Base-by-base conservation (phyloP, 2,329 filamentous ascomycete genomes). In the Penicillium sp. region DNA sequence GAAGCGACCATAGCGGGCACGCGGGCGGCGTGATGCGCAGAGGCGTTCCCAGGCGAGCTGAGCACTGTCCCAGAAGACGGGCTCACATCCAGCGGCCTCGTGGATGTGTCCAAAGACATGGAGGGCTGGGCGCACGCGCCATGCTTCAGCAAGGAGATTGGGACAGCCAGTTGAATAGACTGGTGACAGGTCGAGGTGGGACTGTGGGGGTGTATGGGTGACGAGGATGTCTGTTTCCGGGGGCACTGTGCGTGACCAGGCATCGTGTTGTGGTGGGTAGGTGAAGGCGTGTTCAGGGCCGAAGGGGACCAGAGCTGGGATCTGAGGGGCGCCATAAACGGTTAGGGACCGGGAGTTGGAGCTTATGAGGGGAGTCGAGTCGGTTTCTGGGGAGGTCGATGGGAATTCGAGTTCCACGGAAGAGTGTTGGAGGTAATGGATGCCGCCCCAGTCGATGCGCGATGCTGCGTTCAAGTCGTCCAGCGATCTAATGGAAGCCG, bases 91-190 rank as follows among this genome's bases (percentile, higher is more conserved):
- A 37, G 85, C 79, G 7, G 81, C 86, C 61, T 78, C 85, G 70
- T 95, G 89, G 20, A 90, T 78, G 67, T 95, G 89, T 1, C 89
- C 89, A 64, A 93, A 95, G 39, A 95, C 78, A 66, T 95, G 88
- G 11, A 95, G 71, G 10, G 74, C 74, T 0, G 89, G 89, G 51
- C 80, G 82, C 9, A 89, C 81, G 28, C 85, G 79, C 82, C 85
- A 87, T 14, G 86, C 68, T 60, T 94, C 89, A 11, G 75, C 69
- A 5, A 91, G 75, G 5, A 95, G 76, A 46, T 79, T 77, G 6
- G 82, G 79, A 55, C 86, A 90, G 45, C 87, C 89, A 36, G 89
- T 71, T 2, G 77, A 81, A 41, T 82, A 77, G 55, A 85, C 56
- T 1, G 69, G 69, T 20, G 69, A 70, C 16, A 74, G 55, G 51